phyloP scores from a whole-genome alignment of 208 protist species.

The Leishmania amazonensis region DNA sequence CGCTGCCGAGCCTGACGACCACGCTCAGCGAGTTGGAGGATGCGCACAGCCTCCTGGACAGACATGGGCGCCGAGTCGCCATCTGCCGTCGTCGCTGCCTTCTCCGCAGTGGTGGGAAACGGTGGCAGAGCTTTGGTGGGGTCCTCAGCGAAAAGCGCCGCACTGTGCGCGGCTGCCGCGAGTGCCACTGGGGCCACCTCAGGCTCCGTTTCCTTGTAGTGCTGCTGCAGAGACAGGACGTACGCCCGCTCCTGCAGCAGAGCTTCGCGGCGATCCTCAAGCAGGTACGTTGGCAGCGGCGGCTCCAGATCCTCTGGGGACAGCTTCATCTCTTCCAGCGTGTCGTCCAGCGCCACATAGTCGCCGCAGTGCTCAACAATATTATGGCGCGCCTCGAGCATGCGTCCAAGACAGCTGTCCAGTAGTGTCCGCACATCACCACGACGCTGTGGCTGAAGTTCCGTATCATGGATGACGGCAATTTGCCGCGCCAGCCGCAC shows the following conservation, averaged over 20 bases:
- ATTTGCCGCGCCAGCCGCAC: conserved; percentile 84
- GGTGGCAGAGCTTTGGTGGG: conserved; percentile 39
- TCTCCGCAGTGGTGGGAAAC: conserved; percentile 1
- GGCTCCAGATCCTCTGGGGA: conserved; percentile 82
- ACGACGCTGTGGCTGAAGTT: conserved; percentile 95
- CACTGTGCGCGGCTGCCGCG: conserved; percentile 17
- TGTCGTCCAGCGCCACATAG: conserved; percentile 87
- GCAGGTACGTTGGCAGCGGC: conserved; percentile 87
- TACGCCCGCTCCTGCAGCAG: conserved; percentile 74
- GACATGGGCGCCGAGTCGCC: conserved; percentile 46
- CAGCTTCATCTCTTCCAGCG: conserved; percentile 93
- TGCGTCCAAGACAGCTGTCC: conserved; percentile 91
- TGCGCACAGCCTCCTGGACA: conserved; percentile 81
- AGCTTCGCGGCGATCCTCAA: conserved; percentile 83
- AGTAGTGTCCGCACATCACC: conserved; percentile 90
- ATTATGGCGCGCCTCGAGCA: conserved; percentile 91
- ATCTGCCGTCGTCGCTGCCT: not conserved
- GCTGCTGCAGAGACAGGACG: conserved; percentile 69
- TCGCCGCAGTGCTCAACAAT: conserved; percentile 84
- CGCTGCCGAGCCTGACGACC: conserved; percentile 94
- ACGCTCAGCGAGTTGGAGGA: conserved; percentile 95
- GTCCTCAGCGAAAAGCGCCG: conserved; percentile 21
- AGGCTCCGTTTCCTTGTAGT: conserved; percentile 72
- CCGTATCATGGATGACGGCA: conserved; percentile 84
- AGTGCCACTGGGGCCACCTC: conserved; percentile 65